These are phyloP conservation scores for Beauveria medogensis DNA, from an alignment of 2,329 filamentous ascomycete genomes.

Conservation along the genomic window DNA sequence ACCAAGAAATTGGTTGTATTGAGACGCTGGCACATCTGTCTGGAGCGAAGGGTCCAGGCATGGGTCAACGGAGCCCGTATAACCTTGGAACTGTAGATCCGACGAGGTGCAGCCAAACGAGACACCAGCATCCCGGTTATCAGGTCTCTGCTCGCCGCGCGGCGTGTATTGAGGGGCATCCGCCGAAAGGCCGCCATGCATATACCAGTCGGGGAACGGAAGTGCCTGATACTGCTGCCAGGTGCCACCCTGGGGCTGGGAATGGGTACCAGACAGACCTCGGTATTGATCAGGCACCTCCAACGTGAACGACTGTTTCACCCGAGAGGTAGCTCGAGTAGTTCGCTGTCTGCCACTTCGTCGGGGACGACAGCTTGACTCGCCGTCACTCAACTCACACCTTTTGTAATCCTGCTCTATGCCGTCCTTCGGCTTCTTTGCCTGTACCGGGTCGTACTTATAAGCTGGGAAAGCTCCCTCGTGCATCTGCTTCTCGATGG, in stretches of 20 bases:
- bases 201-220: background rate
- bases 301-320: background rate
- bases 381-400: constrained; percentile 35
- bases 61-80: background rate
- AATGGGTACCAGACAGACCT: background rate
- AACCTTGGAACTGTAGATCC: background rate
- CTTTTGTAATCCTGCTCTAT: constrained; percentile 28
- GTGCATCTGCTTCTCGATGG: constrained; percentile 77
- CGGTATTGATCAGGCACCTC: background rate
- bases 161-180: background rate
- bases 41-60: constrained; percentile 1
- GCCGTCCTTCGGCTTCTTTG: constrained; percentile 44
- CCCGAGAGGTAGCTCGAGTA: constrained; percentile 2
- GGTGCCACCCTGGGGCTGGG: background rate
- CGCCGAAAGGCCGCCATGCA: background rate
- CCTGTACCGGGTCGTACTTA: constrained; percentile 68
- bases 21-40: background rate
- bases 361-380: background rate
- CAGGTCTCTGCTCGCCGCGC: background rate
- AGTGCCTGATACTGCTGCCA: background rate
- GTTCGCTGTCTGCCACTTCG: background rate
- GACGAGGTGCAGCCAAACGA: background rate
- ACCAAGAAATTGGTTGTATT: background rate
- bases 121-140: background rate
- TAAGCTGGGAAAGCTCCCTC: constrained; percentile 79